Base-by-base conservation (phyloP, 805 yeast species). In the Ascoidea tarda region DNA sequence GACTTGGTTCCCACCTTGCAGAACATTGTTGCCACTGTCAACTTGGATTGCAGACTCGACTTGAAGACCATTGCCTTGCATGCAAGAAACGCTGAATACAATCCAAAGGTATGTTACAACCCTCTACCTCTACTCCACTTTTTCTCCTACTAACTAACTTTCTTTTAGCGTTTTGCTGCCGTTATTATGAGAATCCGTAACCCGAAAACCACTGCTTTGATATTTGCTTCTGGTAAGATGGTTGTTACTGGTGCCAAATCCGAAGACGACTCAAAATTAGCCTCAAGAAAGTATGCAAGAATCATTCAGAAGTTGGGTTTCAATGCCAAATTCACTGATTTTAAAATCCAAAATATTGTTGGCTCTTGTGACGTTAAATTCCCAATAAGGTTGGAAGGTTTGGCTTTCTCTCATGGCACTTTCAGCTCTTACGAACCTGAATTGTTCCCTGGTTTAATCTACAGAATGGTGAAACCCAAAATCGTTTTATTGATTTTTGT, bases 161-260 rank as follows among this genome's bases (percentile, higher is more conserved):
- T 44, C 10, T 67, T 38, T 4, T 38, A 38, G 66, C 95, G 99
- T 74, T 93, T 93, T 73, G 99, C 99, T 12, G 99, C 99, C 54
- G 99, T 93, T 50, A 93, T 93, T 61, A 93, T 93, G 99, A 87
- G 99, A 76, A 93, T 93, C 61, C 81, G 99, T 69, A 99, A 93
- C 67, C 99, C 99, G 16, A 93, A 93, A 68, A 93, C 99, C 1
- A 93, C 99, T 1, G 98, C 99, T 0, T 75, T 93, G 60, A 93
- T 93, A 59, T 93, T 93, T 68, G 99, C 99, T 1, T 89, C 97
- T 1, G 99, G 99, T 63, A 93, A 93, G 69, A 93, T 93, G 99
- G 99, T 93, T 60, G 99, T 93, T 14, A 93, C 98, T 33, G 99
- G 99, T 78, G 99, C 99, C 31, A 93, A 93, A 69, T 85, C 96